phyloP scores from a whole-genome alignment of 1,284 basidiomycete genomes.

The Cutaneotrichosporon curvatum region DNA sequence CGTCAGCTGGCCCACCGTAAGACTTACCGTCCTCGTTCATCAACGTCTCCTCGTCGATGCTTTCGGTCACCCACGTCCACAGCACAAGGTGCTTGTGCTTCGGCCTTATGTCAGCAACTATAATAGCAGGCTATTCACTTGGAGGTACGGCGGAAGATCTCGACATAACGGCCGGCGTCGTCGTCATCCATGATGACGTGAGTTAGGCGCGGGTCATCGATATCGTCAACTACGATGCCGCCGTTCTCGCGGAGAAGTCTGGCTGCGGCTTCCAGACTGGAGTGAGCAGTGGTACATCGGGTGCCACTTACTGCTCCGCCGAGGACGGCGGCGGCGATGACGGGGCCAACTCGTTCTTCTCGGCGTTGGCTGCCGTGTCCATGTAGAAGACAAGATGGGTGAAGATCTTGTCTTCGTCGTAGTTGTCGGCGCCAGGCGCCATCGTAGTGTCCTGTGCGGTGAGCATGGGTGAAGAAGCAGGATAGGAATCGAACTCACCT shows the following conservation, averaged over 20 bases:
- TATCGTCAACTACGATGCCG: conserved; percentile 56
- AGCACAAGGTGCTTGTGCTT: conserved; percentile 71
- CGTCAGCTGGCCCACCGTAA: background rate
- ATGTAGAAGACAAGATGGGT: conserved; percentile 79
- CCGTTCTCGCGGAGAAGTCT: conserved; percentile 59
- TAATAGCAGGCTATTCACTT: conserved; percentile 50
- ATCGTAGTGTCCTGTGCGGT: conserved; percentile 48
- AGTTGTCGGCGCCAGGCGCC: conserved; percentile 65
- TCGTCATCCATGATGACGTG: conserved; percentile 66
- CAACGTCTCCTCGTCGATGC: conserved; percentile 68
- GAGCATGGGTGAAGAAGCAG: too few relatives aligned
- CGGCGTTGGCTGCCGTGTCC: conserved; percentile 68
- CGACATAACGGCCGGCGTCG: conserved; percentile 53
- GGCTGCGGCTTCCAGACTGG: conserved; percentile 57
- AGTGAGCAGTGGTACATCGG: background rate
- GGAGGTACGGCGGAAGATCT: conserved; percentile 62
- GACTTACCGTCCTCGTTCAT: conserved; percentile 59
- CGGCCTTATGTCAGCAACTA: conserved; percentile 50
- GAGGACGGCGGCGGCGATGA: conserved; percentile 49
- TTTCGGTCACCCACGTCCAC: conserved; percentile 65
- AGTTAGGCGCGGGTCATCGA: conserved; percentile 69
- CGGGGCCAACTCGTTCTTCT: conserved; percentile 55
- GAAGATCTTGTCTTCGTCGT: conserved; percentile 64
- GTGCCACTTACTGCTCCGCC: conserved; percentile 49
- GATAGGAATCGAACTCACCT: background rate